Evolutionary conservation across 305 asterid genomes (phyloP).

Genomic region (Euphrasia arctica): DNA sequence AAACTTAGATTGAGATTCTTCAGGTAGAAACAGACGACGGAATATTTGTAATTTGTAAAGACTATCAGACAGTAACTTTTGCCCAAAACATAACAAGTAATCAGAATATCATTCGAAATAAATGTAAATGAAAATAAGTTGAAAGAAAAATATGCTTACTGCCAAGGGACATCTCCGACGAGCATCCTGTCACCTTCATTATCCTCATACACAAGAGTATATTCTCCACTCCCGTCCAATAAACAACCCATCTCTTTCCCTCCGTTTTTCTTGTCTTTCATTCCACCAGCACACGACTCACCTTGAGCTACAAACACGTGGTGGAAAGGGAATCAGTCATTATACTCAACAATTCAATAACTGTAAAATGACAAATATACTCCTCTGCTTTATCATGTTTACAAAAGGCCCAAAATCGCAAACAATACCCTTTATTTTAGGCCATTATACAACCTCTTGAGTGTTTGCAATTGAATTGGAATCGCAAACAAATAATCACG

Average conservation of each 20-base stretch:
- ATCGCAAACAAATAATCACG: not conserved
- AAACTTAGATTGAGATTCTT: not conserved
- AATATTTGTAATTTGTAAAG: not conserved
- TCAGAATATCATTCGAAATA: constrained; percentile 16
- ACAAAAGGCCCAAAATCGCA: not conserved
- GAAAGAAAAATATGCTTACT: constrained; percentile 54
- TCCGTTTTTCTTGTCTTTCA: constrained; percentile 36
- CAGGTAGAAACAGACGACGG: not conserved
- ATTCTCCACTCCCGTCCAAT: constrained; percentile 87
- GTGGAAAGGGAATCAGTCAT: not conserved
- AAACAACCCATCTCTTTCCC: constrained; percentile 54
- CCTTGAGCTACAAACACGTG: constrained; percentile 51
- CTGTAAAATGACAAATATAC: not conserved
- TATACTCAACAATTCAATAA: not conserved
- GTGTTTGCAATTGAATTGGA: not conserved
- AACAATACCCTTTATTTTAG: not conserved
- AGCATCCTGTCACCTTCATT: constrained; percentile 98
- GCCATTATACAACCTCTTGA: not conserved
- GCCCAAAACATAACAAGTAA: constrained; percentile 13
- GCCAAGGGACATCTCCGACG: constrained; percentile 98
- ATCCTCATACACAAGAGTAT: constrained; percentile 93
- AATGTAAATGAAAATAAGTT: not conserved
- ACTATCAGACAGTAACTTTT: not conserved
- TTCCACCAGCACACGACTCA: constrained; percentile 40
- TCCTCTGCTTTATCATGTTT: not conserved